Conservation (phyloP, 2,329 filamentous ascomycete species). For the Colletotrichum cordylinicola region DNA sequence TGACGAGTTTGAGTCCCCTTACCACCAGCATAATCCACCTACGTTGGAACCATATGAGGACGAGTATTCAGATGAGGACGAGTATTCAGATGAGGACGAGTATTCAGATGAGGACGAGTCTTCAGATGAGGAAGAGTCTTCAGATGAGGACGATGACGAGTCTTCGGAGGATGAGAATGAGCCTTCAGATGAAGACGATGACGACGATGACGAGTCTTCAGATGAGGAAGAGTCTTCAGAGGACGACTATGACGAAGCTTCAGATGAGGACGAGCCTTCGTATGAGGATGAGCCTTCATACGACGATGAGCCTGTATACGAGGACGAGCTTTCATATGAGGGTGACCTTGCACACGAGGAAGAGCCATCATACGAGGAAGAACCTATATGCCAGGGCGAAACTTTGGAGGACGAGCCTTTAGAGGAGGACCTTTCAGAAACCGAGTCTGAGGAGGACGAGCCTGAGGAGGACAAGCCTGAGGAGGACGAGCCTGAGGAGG, state of each 20-base stretch:
- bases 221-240: not conserved
- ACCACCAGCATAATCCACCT: not conserved
- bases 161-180: too few relatives aligned
- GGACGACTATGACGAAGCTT: not conserved
- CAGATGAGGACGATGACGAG: accelerated
- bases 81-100: not conserved
- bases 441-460: not conserved
- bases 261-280: not conserved
- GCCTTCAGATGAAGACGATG: not conserved
- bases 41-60: not conserved
- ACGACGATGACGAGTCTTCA: too few relatives aligned
- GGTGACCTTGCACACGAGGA: too few relatives aligned
- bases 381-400: not conserved
- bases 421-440: too few relatives aligned
- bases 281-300: not conserved
- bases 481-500: not conserved
- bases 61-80: not conserved
- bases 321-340: too few relatives aligned
- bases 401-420: not conserved
- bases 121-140: not conserved
- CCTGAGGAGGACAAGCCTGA: not conserved
- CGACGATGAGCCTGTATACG: too few relatives aligned
- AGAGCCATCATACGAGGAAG: too few relatives aligned
- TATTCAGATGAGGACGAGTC: not conserved
- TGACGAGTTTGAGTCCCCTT: not conserved